phyloP scores from a whole-genome alignment of 352 stramenopile species.

The Pythium insidiosum region DNA sequence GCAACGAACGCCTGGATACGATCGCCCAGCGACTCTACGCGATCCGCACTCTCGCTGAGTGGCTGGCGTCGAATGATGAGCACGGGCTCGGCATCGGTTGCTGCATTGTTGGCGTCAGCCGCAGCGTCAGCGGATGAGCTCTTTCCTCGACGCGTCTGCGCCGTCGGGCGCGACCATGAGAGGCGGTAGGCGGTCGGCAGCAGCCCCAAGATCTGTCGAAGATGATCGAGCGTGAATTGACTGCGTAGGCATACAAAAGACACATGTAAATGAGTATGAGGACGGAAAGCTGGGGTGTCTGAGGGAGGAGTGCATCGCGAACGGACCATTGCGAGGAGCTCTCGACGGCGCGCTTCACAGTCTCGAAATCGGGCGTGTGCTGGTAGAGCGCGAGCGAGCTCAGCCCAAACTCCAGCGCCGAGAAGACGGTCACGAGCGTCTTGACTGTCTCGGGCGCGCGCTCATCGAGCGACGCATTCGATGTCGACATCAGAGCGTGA shows the following conservation, averaged over 20 bases:
- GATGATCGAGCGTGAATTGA: slow-evolving; percentile 34
- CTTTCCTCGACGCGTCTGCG: slow-evolving; percentile 11
- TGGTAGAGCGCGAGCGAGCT: slow-evolving; percentile 67
- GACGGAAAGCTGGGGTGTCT: too few species aligned
- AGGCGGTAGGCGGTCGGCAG: slow-evolving; percentile 41
- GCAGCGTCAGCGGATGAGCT: too few species aligned
- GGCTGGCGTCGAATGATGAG: slow-evolving; percentile 48
- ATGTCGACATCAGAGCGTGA: too few species aligned
- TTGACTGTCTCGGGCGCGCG: slow-evolving; percentile 31
- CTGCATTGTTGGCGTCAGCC: too few species aligned
- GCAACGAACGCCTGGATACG: slow-evolving; percentile 18
- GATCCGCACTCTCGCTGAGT: too few species aligned
- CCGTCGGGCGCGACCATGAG: slow-evolving; percentile 13
- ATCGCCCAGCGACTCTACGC: slow-evolving; percentile 37
- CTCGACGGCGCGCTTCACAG: slow-evolving; percentile 57
- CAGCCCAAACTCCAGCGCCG: slow-evolving; percentile 61
- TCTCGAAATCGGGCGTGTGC: slow-evolving; percentile 47
- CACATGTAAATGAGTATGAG: too few species aligned
- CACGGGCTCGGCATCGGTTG: slow-evolving; percentile 26
- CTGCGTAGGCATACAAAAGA: slow-evolving; percentile 4
- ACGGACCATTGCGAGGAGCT: slow-evolving; percentile 49
- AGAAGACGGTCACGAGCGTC: slow-evolving; percentile 47
- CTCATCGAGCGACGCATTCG: slow-evolving; percentile 25
- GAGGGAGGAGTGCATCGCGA: too few species aligned
- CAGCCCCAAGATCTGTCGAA: slow-evolving; percentile 52